Conservation (phyloP, 148 eudicot species). For the Persicaria maculosa region DNA sequence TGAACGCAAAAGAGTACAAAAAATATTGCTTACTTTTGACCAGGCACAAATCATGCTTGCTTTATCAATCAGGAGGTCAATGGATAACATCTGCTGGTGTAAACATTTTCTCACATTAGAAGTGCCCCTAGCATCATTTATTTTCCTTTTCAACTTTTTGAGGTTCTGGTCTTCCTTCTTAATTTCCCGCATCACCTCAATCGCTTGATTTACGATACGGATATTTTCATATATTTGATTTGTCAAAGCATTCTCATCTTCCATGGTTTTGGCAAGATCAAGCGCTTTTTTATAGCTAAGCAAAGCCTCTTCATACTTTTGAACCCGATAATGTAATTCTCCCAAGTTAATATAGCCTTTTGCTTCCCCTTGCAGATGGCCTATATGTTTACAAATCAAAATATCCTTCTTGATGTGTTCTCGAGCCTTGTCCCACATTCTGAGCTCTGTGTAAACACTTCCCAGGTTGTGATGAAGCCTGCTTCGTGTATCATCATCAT, state of each 20-base stretch:
- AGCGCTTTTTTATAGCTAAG: constrained; percentile 69
- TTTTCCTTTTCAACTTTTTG: constrained; percentile 58
- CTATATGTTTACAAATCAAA: constrained; percentile 53
- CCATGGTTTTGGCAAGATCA: constrained; percentile 68
- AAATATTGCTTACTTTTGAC: constrained; percentile 43
- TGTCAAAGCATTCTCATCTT: constrained; percentile 77
- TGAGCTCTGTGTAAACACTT: constrained; percentile 58
- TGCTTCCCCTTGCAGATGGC: constrained; percentile 89
- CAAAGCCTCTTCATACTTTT: constrained; percentile 67
- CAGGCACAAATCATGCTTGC: constrained; percentile 50
- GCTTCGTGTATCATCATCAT: constrained; percentile 66
- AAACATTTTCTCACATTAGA: constrained; percentile 54
- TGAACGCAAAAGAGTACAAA: background rate
- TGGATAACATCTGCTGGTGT: constrained; percentile 52
- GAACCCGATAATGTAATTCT: constrained; percentile 57
- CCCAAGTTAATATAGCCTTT: constrained; percentile 94
- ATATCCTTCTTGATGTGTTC: constrained; percentile 73
- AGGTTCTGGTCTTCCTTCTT: constrained; percentile 63
- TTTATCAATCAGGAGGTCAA: constrained; percentile 75
- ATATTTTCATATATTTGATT: constrained; percentile 59
- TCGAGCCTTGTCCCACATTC: constrained; percentile 67
- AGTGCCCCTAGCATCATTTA: constrained; percentile 50
- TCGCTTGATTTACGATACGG: constrained; percentile 43
- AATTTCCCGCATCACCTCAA: constrained; percentile 48
- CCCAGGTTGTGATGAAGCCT: constrained; percentile 97